phyloP scores from a whole-genome alignment of 2,329 filamentous ascomycete species.

The Tolypocladium sp. region DNA sequence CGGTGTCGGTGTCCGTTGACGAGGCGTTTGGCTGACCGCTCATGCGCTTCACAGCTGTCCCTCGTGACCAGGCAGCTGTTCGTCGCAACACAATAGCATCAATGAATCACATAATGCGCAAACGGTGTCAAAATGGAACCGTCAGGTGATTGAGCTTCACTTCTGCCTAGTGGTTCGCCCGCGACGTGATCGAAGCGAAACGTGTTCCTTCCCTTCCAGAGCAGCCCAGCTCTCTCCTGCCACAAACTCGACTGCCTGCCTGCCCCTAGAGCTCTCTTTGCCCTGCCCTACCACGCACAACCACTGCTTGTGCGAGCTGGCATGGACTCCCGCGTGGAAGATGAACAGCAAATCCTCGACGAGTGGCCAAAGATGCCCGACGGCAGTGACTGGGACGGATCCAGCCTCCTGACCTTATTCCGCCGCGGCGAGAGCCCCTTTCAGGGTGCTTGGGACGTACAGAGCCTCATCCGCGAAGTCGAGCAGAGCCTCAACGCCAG shows the following conservation, averaged over 20 bases:
- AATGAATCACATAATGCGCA: background rate
- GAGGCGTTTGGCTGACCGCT: background rate
- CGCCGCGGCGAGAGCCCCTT: conserved; percentile 14
- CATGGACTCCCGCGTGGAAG: background rate
- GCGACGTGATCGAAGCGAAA: background rate
- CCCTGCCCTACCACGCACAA: background rate
- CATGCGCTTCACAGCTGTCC: background rate
- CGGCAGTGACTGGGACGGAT: conserved; percentile 7
- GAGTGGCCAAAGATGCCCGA: conserved; percentile 5
- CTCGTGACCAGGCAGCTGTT: background rate
- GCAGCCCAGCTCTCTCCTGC: background rate
- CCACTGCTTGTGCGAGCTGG: background rate
- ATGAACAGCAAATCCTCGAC: background rate
- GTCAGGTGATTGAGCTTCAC: background rate
- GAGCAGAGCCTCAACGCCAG: conserved; percentile 10
- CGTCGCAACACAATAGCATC: background rate
- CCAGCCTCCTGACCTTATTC: conserved; percentile 1
- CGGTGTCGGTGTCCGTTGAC: background rate
- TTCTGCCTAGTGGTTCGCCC: background rate
- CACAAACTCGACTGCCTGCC: background rate
- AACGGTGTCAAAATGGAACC: background rate
- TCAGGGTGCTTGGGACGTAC: conserved; percentile 10
- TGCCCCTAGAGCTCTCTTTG: background rate
- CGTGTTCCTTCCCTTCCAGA: background rate
- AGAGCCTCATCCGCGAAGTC: conserved; percentile 15